Evolutionary conservation across 2,329 filamentous ascomycete species (phyloP).

Genomic region (Cladosporium sphaerospermum): DNA sequence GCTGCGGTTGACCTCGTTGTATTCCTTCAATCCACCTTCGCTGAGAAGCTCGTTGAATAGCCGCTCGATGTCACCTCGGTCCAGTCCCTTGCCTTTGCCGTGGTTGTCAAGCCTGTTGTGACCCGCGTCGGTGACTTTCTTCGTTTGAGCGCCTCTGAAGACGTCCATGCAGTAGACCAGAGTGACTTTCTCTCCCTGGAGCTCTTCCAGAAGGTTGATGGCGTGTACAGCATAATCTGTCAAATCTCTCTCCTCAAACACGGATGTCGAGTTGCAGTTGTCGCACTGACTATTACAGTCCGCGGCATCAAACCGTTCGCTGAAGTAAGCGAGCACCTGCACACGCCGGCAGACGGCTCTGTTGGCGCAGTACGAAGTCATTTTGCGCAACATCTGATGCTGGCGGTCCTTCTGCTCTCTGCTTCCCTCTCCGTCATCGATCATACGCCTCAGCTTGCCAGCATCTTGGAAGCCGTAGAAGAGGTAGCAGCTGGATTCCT

Average conservation of each 20-base stretch:
- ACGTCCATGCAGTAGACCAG: conserved; percentile 78
- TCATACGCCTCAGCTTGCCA: conserved; percentile 68
- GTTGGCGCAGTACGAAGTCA: conserved; percentile 87
- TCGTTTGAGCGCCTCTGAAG: conserved; percentile 63
- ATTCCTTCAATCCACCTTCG: conserved; percentile 67
- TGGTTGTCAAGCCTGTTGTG: conserved; percentile 53
- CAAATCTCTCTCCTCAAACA: conserved; percentile 70
- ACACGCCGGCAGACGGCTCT: conserved; percentile 77
- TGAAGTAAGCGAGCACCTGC: conserved; percentile 90
- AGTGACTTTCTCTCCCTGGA: conserved; percentile 58
- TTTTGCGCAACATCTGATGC: conserved; percentile 73
- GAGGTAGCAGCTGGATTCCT: conserved; percentile 79
- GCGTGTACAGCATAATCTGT: conserved; percentile 67
- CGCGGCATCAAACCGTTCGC: conserved; percentile 62
- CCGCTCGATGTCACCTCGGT: conserved; percentile 71
- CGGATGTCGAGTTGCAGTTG: conserved; percentile 71
- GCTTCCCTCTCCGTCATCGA: conserved; percentile 71
- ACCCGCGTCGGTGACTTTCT: conserved; percentile 48
- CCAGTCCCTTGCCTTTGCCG: conserved; percentile 63
- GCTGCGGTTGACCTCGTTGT: conserved; percentile 36
- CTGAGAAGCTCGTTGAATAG: conserved; percentile 71
- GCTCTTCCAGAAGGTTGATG: conserved; percentile 58
- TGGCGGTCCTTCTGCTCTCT: conserved; percentile 77
- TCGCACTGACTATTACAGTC: conserved; percentile 73
- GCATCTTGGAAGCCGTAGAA: conserved; percentile 81